Base-by-base conservation (phyloP, 192 early-diverging fungal genomes). In the Spizellomyces punctatus region DNA sequence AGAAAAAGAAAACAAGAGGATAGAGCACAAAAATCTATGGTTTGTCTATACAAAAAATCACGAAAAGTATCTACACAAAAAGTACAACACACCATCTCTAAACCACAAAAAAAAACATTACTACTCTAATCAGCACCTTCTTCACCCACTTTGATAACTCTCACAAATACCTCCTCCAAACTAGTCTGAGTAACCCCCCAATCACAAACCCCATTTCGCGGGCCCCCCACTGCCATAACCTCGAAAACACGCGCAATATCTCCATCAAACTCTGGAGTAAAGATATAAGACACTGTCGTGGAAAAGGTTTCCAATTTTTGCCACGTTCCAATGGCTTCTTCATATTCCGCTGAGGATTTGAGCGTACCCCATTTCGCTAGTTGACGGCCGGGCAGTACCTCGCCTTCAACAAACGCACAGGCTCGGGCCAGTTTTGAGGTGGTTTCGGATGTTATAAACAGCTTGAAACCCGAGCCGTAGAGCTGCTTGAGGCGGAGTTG, bases 401-500 rank as follows among this genome's bases (percentile, higher is more conserved):
- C 19, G 68, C 58, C 17, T 71, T 82, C 83, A 14, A 85, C 46
- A 54, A 49, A 83, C 58, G 52, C 36, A 21, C 57, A 46, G 21
- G 73, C 75, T 62, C 76, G 12, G 41, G 76, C 58, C 27, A 72
- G 50, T 0, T 46, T 27, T 9, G 19, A 16, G 6, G 17, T 46
- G 17, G 85, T 82, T 21, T 86, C 82, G 59, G 79, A 69, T n/a
- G 79, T 85, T 71, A 88, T 82, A 22, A 63, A 77, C 58, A 93
- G 73, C 76, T 88, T 89, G 77, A 91, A 93, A 5, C 89, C 91
- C 14, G 82, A 75, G 8, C 90, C 91, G 76, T 91, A 93, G 14
- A 88, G 63, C 22, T 91, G 76, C 75, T 93, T 93, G 44, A 93
- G 79, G 19, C 88, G 78, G 22, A 89, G 78, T 47, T 80, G 88